Conservation (phyloP, 108 stramenopile species). For the Cylindrotheca fusiformis region DNA sequence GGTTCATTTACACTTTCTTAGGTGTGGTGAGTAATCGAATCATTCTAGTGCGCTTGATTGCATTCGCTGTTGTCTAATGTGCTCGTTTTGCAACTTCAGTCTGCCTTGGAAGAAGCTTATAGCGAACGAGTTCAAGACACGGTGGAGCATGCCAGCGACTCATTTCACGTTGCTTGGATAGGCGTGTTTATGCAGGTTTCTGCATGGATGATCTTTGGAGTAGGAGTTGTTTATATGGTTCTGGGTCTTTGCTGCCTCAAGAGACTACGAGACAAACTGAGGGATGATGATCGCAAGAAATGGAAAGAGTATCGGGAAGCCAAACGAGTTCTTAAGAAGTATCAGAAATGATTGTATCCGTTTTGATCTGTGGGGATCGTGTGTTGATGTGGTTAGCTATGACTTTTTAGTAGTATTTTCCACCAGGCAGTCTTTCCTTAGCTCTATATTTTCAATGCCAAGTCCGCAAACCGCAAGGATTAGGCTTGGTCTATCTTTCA, state of each 20-base stretch:
- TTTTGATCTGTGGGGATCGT: too few relatives aligned
- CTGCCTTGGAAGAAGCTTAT: constrained; percentile 55
- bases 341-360: too few relatives aligned
- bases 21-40: constrained; percentile 49
- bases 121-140: constrained; percentile 56
- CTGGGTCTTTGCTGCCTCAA: constrained; percentile 71
- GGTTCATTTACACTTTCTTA: constrained; percentile 79
- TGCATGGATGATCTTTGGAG: constrained; percentile 48
- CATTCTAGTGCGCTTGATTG: not conserved
- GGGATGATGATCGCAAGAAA: constrained; percentile 38
- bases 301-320: constrained; percentile 54
- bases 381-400: too few relatives aligned
- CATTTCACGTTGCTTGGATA: constrained; percentile 41
- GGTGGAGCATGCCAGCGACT: constrained; percentile 22
- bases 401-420: too few relatives aligned
- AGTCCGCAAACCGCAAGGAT: constrained; percentile 21
- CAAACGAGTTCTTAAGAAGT: constrained; percentile 33
- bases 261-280: constrained; percentile 52
- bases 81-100: not conserved
- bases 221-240: constrained; percentile 60
- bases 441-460: constrained; percentile 13
- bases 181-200: constrained; percentile 59
- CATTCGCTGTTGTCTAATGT: not conserved
- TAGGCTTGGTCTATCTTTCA: not conserved
- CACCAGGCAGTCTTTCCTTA: too few relatives aligned